Evolutionary conservation across 2,329 filamentous ascomycete genomes (phyloP), one percentile per base, ranked within the genome.

Genomic region (Penicillium sp.): DNA sequence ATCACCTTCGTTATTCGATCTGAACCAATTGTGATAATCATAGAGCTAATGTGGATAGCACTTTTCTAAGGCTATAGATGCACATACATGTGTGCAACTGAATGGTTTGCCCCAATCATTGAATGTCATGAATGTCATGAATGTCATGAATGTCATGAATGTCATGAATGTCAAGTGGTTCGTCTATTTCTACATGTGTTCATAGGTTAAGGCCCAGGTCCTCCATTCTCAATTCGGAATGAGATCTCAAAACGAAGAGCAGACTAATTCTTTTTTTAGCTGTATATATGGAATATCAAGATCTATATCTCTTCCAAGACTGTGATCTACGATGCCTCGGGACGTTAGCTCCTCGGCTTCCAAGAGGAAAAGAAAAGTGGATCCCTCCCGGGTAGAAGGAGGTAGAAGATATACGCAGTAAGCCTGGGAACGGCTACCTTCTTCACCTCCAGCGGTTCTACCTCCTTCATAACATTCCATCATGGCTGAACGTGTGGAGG

Each of bases 381-480:
- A 54, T 31, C 40, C 22, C 39, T 42, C 42, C 43, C 51, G 52
- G 69, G 66, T 73, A 76, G 74, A 75, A 76, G 73, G 73, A 75
- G 69, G 76, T 74, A 67, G 73, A 72, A 75, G 69, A 76, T 74
- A 67, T 76, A 76, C 74, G 74, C 73, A 59, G 74, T 76, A 76
- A 74, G 69, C 70, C 66, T 74, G 69, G 74, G 73, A 72, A 76
- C 74, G 74, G 68, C 58, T 34, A 55, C 59, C 60, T 49, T 48
- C 45, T 51, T 53, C 24, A 38, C 42, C 49, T 46, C 14, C 53
- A 35, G 35, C 42, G 32, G 50, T 47, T 69, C 66, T 62, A 61
- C 62, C 53, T 54, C 58, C 51, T 57, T 48, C 50, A 53, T 45
- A 48, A 58, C 51, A 54, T 24, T 55, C 56, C 57, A 62, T 55